Percentiles rank a stretch among this genome's conserved stretches.
phyloP scores from a whole-genome alignment of 768 basidiomycete genomes.

The Suillus bovinus region DNA sequence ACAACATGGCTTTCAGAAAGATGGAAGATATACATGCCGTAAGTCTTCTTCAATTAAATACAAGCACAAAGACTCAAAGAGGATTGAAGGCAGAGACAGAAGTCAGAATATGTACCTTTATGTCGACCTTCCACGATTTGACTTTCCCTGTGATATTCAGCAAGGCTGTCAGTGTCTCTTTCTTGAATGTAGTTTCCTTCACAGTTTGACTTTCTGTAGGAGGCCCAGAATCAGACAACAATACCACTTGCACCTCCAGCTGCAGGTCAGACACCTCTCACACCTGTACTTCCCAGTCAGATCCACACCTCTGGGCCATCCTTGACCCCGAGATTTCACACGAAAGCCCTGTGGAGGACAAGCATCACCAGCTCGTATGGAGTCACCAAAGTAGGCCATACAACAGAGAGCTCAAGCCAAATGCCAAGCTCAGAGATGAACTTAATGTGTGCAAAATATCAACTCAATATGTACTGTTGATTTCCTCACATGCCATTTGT shows the following conservation, averaged over 20 bases:
- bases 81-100: constrained; percentile 73
- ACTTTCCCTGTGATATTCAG: too few species aligned
- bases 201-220: too few species aligned
- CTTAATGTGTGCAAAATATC: constrained; percentile 65
- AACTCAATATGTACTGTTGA: not conserved
- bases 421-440: constrained; percentile 92
- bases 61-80: too few species aligned
- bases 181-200: too few species aligned
- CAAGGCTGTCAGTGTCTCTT: too few species aligned
- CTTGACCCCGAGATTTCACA: constrained; percentile 87
- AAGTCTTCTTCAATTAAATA: constrained; percentile 25
- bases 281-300: constrained; percentile 47
- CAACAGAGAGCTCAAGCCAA: too few species aligned
- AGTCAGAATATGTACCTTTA: constrained; percentile 96
- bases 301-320: constrained; percentile 81
- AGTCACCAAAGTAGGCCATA: constrained; percentile 94
- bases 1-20: constrained; percentile 88
- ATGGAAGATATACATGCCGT: constrained; percentile 96
- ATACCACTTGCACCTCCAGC: constrained; percentile 43
- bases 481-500: not conserved
- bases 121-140: too few species aligned
- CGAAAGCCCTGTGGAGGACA: constrained; percentile 97
- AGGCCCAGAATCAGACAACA: constrained; percentile 39
- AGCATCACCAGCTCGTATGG: constrained; percentile 89
- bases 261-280: constrained; percentile 39